A percentile compares a stretch with the other conserved stretches of the same genome.
Evolutionary conservation across 148 eudicot species (phyloP).

Genomic region (Vaccinium myrtillus): DNA sequence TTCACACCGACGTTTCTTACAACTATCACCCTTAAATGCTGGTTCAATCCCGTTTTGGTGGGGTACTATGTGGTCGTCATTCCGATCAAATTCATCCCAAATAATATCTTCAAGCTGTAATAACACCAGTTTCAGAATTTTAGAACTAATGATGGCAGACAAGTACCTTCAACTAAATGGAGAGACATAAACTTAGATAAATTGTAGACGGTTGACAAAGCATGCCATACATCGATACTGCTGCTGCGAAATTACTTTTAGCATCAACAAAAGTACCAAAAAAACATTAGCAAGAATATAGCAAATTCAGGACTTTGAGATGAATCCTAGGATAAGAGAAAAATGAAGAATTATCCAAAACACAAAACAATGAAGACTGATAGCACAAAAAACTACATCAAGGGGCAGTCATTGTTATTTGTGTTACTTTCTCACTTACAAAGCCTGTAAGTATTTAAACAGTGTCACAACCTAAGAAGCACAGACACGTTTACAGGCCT

Average conservation of each 20-base stretch:
- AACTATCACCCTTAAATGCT: slow-evolving; percentile 31
- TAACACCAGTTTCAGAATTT: slow-evolving; percentile 33
- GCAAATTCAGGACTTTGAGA: background rate
- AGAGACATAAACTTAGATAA: slow-evolving; percentile 13
- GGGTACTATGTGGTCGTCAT: slow-evolving; percentile 76
- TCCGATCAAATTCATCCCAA: slow-evolving; percentile 67
- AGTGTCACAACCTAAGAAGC: too few species aligned
- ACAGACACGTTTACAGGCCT: too few species aligned
- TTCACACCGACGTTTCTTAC: slow-evolving; percentile 39
- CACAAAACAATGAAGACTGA: background rate
- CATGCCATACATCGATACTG: background rate
- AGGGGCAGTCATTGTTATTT: background rate
- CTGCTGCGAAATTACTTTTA: background rate
- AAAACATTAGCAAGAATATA: background rate
- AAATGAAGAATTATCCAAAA: background rate
- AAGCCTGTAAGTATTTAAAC: background rate
- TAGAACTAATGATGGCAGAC: slow-evolving; percentile 23
- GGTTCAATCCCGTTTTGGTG: slow-evolving; percentile 25
- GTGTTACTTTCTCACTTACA: background rate
- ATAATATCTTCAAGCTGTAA: slow-evolving; percentile 78
- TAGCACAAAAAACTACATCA: background rate
- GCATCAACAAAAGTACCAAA: background rate
- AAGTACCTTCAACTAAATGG: background rate
- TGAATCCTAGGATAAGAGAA: background rate
- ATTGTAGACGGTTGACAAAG: background rate